These are phyloP conservation scores for Ilyonectria robusta DNA, from an alignment of 2,329 filamentous ascomycete genomes.

Conservation along the genomic window DNA sequence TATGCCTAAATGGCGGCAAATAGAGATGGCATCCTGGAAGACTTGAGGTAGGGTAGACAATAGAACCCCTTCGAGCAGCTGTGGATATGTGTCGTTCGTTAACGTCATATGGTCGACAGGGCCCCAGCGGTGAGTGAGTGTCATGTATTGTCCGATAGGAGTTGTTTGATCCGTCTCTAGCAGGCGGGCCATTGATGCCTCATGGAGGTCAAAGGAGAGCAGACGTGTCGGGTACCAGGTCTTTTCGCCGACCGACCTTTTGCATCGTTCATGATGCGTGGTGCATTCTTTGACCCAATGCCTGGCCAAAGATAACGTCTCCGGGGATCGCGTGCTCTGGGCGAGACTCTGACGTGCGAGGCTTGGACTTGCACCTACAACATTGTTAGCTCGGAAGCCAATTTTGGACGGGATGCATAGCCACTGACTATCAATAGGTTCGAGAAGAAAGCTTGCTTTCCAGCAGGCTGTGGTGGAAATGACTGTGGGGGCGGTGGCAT, in stretches of 20 bases:
- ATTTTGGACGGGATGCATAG: too few species aligned
- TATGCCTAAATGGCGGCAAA: conserved; percentile 9
- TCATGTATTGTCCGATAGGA: conserved; percentile 2
- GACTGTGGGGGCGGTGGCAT: background rate
- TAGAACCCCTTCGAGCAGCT: conserved; percentile 2
- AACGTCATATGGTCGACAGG: background rate
- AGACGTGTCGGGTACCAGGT: conserved; percentile 19
- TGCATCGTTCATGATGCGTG: conserved; percentile 8
- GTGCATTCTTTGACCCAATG: conserved; percentile 10
- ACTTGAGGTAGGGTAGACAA: conserved; percentile 11
- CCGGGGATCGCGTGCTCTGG: conserved; percentile 5
- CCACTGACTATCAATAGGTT: too few species aligned
- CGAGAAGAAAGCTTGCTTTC: too few species aligned
- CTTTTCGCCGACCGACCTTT: background rate
- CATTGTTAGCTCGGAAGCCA: too few species aligned
- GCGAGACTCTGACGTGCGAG: background rate
- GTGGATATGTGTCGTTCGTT: conserved; percentile 1
- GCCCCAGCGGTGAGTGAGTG: conserved; percentile 21
- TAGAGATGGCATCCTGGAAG: conserved; percentile 13
- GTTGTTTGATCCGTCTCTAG: conserved; percentile 6
- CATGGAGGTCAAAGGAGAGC: background rate
- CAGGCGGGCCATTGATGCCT: background rate
- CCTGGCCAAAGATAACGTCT: background rate
- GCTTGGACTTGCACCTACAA: too few species aligned
- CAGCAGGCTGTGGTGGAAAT: too few species aligned